These are phyloP conservation scores for Saposhnikovia divaricata DNA, from an alignment of 129 eudicot species.

Conservation along the genomic window DNA sequence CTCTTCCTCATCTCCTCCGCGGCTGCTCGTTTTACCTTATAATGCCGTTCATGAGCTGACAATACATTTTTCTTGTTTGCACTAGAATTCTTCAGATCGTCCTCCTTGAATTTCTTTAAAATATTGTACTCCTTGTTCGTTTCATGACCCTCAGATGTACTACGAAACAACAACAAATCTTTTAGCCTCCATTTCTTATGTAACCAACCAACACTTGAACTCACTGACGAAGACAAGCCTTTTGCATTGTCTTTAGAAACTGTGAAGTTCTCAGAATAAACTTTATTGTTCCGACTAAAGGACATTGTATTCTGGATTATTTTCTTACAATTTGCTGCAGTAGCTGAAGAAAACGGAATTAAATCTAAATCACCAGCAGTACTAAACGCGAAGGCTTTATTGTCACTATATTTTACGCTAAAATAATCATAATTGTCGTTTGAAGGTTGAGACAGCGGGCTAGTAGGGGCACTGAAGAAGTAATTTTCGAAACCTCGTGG, in stretches of 20 bases:
- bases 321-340: neutral
- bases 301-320: neutral
- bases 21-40: neutral
- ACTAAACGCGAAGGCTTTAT: no score
- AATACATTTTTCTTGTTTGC: neutral
- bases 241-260: neutral
- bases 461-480: no score
- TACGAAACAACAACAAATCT: constrained; percentile 6
- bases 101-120: neutral
- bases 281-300: neutral
- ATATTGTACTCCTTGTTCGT: neutral
- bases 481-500: no score
- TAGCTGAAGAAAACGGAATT: no score
- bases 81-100: neutral
- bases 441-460: no score
- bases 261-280: neutral
- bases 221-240: neutral
- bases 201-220: constrained; percentile 4
- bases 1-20: constrained; percentile 18
- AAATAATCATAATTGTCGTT: no score
- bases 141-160: neutral
- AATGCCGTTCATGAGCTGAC: no score
- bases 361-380: no score
- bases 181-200: constrained; percentile 11
- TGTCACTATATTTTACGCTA: no score